Evolutionary conservation across 306 rosid genomes (phyloP).

Genomic region (Citrullus amarus): DNA sequence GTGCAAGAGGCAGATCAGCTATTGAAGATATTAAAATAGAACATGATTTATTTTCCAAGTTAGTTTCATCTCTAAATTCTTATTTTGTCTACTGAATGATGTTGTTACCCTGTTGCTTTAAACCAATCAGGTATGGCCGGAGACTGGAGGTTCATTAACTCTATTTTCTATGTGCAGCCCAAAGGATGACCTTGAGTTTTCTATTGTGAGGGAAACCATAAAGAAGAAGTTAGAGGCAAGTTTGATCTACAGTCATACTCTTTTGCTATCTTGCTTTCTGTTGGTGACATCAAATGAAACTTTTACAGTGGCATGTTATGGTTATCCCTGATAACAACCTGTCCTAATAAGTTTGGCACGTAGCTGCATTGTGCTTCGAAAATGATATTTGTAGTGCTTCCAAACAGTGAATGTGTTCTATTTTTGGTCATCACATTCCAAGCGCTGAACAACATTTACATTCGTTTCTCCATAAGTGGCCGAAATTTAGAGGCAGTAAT

Average conservation of each 20-base stretch:
- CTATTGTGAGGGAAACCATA: constrained; percentile 79
- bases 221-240: constrained; percentile 71
- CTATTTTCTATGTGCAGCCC: constrained; percentile 35
- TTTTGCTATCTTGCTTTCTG: not conserved
- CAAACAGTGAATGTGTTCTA: not conserved
- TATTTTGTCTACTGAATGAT: not conserved
- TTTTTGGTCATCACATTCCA: not conserved
- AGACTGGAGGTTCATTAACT: not conserved
- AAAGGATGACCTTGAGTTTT: constrained; percentile 82
- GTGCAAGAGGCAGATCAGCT: constrained; percentile 66
- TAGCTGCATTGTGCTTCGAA: not conserved
- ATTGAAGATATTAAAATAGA: constrained; percentile 64
- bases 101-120: not conserved
- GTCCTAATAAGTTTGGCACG: not conserved
- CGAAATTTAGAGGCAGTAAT: not conserved
- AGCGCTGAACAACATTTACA: not conserved
- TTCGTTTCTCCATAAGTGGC: not conserved
- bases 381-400: not conserved
- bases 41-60: constrained; percentile 88
- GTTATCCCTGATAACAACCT: not conserved
- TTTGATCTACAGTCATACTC: constrained; percentile 1
- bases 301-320: not conserved
- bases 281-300: not conserved
- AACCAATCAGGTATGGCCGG: not conserved
- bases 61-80: constrained; percentile 7